Percentiles rank a stretch among this genome's conserved stretches.
These are phyloP conservation scores for Phytopythium montanum DNA, from an alignment of 352 stramenopile species.

Conservation along the genomic window DNA sequence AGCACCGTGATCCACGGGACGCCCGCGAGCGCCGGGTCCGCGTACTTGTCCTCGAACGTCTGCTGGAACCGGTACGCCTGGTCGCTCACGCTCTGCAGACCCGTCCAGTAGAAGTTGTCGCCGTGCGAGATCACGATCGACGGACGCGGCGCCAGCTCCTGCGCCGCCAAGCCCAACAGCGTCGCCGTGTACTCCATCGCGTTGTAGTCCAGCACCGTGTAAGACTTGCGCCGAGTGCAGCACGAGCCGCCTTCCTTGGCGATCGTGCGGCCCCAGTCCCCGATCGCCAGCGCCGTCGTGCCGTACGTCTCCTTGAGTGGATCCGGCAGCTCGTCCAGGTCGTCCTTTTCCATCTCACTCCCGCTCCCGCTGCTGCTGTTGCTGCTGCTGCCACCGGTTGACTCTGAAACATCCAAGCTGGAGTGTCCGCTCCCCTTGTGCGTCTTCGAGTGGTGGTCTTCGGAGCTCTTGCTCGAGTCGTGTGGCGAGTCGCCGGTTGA, in stretches of 20 bases:
- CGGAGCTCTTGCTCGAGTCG: not conserved
- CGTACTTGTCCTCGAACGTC: conserved; percentile 82
- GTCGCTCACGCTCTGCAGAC: conserved; percentile 49
- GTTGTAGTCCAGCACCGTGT: conserved; percentile 66
- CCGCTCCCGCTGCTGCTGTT: conserved; percentile 18
- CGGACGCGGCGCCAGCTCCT: conserved; percentile 19
- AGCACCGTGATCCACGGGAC: conserved; percentile 86
- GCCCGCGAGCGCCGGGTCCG: conserved; percentile 29
- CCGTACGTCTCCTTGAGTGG: conserved; percentile 37
- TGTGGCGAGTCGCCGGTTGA: not conserved
- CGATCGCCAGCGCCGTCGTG: conserved; percentile 60
- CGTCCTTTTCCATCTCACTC: conserved; percentile 14
- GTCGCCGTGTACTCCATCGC: conserved; percentile 65
- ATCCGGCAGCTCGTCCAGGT: conserved; percentile 24
- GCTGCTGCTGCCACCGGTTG: not conserved
- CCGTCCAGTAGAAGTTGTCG: conserved; percentile 85
- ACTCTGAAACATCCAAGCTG: not conserved
- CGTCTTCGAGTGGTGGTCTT: not conserved
- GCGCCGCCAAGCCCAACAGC: conserved; percentile 46
- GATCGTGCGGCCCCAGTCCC: conserved; percentile 70
- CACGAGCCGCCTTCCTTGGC: conserved; percentile 58
- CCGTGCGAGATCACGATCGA: conserved; percentile 56
- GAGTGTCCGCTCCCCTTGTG: not conserved
- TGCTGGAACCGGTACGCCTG: conserved; percentile 65
- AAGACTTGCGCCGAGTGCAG: conserved; percentile 48